Evolutionary conservation across 148 eudicot species (phyloP), one percentile per base, ranked within the genome.

Genomic region (Chenopodium quinoa): DNA sequence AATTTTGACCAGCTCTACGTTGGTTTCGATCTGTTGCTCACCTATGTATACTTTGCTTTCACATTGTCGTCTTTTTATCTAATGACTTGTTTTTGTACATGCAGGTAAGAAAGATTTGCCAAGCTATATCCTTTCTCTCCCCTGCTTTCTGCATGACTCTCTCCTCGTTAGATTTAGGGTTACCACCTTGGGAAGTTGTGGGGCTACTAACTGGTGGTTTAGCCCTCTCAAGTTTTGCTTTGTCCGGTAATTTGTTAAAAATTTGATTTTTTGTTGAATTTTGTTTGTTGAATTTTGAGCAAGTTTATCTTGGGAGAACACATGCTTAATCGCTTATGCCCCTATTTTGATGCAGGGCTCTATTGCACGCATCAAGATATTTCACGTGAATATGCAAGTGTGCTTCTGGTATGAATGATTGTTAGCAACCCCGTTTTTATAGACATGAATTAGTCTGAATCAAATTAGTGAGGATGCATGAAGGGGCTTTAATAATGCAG

Each of bases 331-430:
- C 7, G 34, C 69, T 75, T 66, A 50, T 23, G 8, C 34, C 72
- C 80, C 0, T 25, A 17, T 63, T 63, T 82, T 71, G 29, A 71
- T 83, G 86, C 91, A 96, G 99, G 99, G 77, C 89, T 96, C 3
- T 96, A 96, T 75, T 96, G 99, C 83, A 96, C 99, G 40, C 99
- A 96, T 90, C 99, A 96, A 93, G 99, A 96, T 87, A 96, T 96
- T 11, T 96, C 99, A 50, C 97, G 97, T 13, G 97, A 96, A 88
- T 96, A 96, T 82, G 99, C 99, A 23, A 93, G 99, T 88, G 91
- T 96, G 80, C 97, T 96, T 81, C 81, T 96, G 99, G 98, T 96
- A 89, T 23, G 92, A 80, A 44, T 23, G 92, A 80, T 34, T 37
- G 27, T 65, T 14, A 37, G 48, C 50, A 32, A 37, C 79, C 37